Percentiles rank a stretch among this genome's conserved stretches.
These are phyloP conservation scores for Talaromyces sp. DNA, from an alignment of 2,329 filamentous ascomycete species.

Conservation along the genomic window DNA sequence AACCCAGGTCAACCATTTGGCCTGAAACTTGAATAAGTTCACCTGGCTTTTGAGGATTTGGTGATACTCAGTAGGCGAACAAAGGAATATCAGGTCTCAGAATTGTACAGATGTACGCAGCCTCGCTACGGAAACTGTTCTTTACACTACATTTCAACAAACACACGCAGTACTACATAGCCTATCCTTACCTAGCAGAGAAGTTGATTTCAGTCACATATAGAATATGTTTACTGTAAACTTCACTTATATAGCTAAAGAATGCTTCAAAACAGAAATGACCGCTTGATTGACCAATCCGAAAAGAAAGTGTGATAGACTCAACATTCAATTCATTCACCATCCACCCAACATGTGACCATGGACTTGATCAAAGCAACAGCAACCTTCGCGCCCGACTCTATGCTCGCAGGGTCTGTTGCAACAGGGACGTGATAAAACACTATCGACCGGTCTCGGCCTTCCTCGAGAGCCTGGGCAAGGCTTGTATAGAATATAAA, in stretches of 20 bases:
- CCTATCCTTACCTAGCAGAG: too few relatives aligned
- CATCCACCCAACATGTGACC: slow-evolving; percentile 37
- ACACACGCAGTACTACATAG: too few relatives aligned
- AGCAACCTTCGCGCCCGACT: slow-evolving; percentile 36
- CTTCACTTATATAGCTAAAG: not conserved
- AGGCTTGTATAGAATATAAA: slow-evolving; percentile 71
- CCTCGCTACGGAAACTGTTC: too few relatives aligned
- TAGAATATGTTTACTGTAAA: not conserved
- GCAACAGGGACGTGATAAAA: slow-evolving; percentile 70
- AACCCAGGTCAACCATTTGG: too few relatives aligned
- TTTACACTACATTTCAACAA: too few relatives aligned
- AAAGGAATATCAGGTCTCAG: too few relatives aligned
- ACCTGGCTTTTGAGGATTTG: too few relatives aligned
- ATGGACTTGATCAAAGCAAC: slow-evolving; percentile 41
- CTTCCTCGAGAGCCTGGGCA: slow-evolving; percentile 36
- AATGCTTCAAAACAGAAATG: not conserved
- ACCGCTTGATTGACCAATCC: too few relatives aligned
- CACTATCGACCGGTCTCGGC: slow-evolving; percentile 45
- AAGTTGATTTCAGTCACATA: not conserved
- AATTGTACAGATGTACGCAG: too few relatives aligned
- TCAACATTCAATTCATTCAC: slow-evolving; percentile 10
- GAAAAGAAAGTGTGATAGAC: too few relatives aligned
- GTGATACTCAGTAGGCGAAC: too few relatives aligned
- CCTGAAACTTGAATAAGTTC: too few relatives aligned
- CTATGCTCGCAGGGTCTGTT: slow-evolving; percentile 44